A percentile compares a stretch with the other conserved stretches of the same genome.
These are phyloP conservation scores for Colletotrichum tanaceti DNA, from an alignment of 2,329 filamentous ascomycete species.

Conservation along the genomic window DNA sequence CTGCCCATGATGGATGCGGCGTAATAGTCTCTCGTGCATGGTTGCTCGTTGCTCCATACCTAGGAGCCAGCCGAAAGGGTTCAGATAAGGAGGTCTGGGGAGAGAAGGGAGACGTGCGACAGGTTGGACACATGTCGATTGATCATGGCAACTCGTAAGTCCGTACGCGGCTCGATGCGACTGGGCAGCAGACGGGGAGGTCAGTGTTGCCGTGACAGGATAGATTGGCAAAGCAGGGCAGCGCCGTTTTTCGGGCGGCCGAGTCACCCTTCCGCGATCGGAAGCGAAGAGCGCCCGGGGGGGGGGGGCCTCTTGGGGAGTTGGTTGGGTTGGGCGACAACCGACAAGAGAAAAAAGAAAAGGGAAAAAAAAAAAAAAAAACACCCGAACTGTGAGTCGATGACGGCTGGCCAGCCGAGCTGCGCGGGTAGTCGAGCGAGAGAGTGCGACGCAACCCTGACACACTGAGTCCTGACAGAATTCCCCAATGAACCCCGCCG, in stretches of 20 bases:
- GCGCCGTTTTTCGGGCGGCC: conserved; percentile 19
- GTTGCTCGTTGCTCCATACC: too few species aligned
- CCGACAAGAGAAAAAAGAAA: too few species aligned
- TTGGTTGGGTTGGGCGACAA: conserved; percentile 3
- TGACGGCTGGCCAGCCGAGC: conserved; percentile 1
- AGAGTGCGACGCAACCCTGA: conserved; percentile 31
- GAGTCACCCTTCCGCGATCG: conserved; percentile 34
- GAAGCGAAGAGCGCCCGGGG: conserved; percentile 14
- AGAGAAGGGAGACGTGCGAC: conserved; percentile 12
- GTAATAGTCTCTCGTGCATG: conserved; percentile 12
- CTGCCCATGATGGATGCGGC: conserved; percentile 7
- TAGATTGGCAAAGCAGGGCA: conserved; percentile 27
- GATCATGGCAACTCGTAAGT: conserved; percentile 38
- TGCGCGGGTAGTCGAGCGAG: conserved; percentile 13
- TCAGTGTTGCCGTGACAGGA: conserved; percentile 7
- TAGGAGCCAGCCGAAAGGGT: conserved; percentile 7
- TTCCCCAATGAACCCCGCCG: conserved; percentile 8
- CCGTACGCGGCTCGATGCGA: conserved; percentile 5
- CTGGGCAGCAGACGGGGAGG: conserved; percentile 11
- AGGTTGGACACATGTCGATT: conserved; percentile 36
- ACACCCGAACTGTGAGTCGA: background rate
- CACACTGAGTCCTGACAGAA: too few species aligned
- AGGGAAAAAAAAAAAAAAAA: background rate
- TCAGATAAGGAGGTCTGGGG: conserved; percentile 28
- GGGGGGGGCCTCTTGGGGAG: background rate